Evolutionary conservation across 306 rosid species (phyloP), one percentile per base, ranked within the genome.

Genomic region (Betula pendula): DNA sequence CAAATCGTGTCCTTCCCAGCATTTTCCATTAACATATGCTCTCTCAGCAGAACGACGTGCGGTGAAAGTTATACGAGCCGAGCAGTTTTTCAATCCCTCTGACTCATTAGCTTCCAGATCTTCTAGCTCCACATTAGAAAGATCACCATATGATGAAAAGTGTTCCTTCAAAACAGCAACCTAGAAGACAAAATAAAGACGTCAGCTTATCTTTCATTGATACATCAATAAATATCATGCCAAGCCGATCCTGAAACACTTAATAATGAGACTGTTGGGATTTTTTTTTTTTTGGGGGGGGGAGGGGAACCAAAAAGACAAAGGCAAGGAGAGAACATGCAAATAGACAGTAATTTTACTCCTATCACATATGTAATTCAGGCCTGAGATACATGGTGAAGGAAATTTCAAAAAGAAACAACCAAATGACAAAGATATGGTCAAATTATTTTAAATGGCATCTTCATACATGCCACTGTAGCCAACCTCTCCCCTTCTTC

Each of bases 91-190:
- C 5, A 85, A 74, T 31, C 82, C 81, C 81, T 90, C 96, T 59
- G 90, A 79, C 73, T 84, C 85, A 58, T 76, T 58, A 69, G 74
- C 81, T 62, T 83, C 87, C 59, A 73, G 71, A 65, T 80, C 86
- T 82, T 86, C 94, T 56, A 94, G 75, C 79, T 87, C 92, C 75
- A 87, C 76, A 2, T 84, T 25, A 17, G 92, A 85, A 75, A 90
- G 82, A 63, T 94, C 96, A 9, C 94, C 97, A 10, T 77, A 87
- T 13, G 86, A 88, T 49, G 71, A 89, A 74, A 94, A 92, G 84
- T 94, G 98, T 72, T 90, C 92, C 87, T 87, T 92, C 84, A 94
- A 73, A 47, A 72, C 84, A 81, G 80, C 85, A 87, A 81, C 94
- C 98, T 94, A 67, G 49, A 81, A 78, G 22, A 65, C 62, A 63